Base-by-base conservation (phyloP, 2,329 filamentous ascomycete species). In the Cladosporium oxysporum region DNA sequence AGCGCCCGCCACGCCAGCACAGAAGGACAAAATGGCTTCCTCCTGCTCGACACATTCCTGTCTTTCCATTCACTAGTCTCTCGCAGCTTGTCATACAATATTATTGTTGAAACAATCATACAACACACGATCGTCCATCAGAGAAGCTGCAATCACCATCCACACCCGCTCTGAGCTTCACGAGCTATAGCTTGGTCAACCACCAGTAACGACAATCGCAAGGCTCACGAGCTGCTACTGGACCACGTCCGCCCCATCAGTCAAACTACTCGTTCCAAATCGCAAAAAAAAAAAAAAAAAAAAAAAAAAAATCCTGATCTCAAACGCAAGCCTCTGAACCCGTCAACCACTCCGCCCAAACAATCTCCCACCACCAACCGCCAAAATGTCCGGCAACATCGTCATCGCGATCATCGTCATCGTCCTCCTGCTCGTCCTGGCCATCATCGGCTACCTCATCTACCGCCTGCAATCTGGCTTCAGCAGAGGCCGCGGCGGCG, bases 371-470 rank as follows among this genome's bases (percentile, higher is more conserved):
- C 29, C 35, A 37, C 65, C 31, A 65, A 66, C 62, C 65, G 58
- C 67, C 69, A 80, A 60, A 55, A 84, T 84, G 82, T 76, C 82
- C 75, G 80, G 81, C 76, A 84, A 84, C 76, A 76, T 84, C 69
- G 81, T 82, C 77, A 82, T 84, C 76, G 82, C 82, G 75, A 76
- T 83, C 71, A 83, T 84, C 75, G 80, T 84, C 74, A 78, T 84
- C 71, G 79, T 83, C 74, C 82, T 84, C 72, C 83, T 84, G 77
- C 77, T 83, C 72, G 76, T 83, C n/a, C 57, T 65, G 3, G 63
- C 63, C 18, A 72, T 81, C 31, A 81, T 83, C 74, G 82, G 78
- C 55, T 83, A 83, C 75, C 69, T 76, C 53, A 83, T 84, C 74
- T 84, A 81, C 77, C 81, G 79, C 74, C 77, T 82, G 52, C 81